Base-by-base conservation (phyloP, 345 rosid genomes). In the Gynandropsis gynandra region DNA sequence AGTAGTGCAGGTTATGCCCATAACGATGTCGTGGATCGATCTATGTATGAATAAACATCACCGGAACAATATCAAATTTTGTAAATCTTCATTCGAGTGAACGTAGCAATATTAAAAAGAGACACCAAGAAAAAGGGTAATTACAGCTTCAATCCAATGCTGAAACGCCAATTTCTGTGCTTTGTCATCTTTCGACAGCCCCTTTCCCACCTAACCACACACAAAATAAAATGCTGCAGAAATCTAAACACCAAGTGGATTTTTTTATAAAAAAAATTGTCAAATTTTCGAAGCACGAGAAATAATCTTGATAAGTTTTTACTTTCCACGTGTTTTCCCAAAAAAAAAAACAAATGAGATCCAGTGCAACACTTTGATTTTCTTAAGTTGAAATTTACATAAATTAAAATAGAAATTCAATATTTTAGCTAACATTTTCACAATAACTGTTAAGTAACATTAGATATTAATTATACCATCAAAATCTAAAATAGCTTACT, bases 1-100 rank as follows among this genome's bases (percentile, higher is more conserved):
- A 90, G n/a, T 13, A 10, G 72, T 84, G 92, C 68, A 87, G 67
- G 58, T 64, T 71, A 73, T 81, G 95, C 46, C 95, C 97, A 60
- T 83, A 89, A 4, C 95, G 82, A 54, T 89, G 97, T 55, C 95
- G 82, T 12, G 98, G 93, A 68, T 90, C 98, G 64, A 84, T 87
- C 98, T 90, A 54, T 52, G 52, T 13, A 17, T 56, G 27, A 35
- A 18, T n/a, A n/a, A n/a, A n/a, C n/a, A n/a, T n/a, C n/a, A 45
- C 16, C 21, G 12, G 18, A 27, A 16, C 6, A 9, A 31, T 3
- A 13, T 38, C 32, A 49, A 16, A 16, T 37, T 12, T 46, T 62
- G 27, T 4, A 13, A 50, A 18, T 48, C 55, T 41, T 51, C 61
- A 42, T 7, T 38, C 34, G 59, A 37, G 18, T 0, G 24, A 3